Percentiles rank a stretch among this genome's conserved stretches.
These are phyloP conservation scores for Halteria grandinella DNA, from an alignment of 73 alveolate genomes.

Conservation along the genomic window DNA sequence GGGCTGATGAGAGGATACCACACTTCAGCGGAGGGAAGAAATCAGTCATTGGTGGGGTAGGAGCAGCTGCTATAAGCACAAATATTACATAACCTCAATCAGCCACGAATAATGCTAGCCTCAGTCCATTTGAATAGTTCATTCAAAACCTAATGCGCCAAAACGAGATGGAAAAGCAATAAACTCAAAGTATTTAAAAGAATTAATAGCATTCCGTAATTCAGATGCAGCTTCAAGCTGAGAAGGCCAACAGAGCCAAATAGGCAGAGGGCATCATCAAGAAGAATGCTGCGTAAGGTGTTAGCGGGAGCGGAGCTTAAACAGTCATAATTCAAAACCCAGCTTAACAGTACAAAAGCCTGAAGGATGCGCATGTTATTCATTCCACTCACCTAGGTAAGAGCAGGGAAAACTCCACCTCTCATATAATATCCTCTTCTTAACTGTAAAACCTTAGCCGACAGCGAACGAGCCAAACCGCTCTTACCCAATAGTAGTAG, in stretches of 20 bases:
- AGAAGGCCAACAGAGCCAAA: background rate
- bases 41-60: background rate
- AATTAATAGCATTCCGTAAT: background rate
- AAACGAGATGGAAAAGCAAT: conserved; percentile 27
- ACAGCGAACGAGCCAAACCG: too few relatives aligned
- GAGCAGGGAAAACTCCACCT: too few relatives aligned
- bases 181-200: background rate
- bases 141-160: conserved; percentile 21
- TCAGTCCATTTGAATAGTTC: conserved; percentile 42
- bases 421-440: too few relatives aligned
- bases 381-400: too few relatives aligned
- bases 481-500: too few relatives aligned
- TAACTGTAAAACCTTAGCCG: too few relatives aligned
- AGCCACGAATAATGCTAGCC: background rate
- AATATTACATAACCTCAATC: background rate
- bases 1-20: background rate
- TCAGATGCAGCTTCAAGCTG: background rate
- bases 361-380: too few relatives aligned
- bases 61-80: background rate
- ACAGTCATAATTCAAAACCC: too few relatives aligned
- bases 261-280: conserved; percentile 15
- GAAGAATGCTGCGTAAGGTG: conserved; percentile 2
- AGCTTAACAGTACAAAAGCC: too few relatives aligned
- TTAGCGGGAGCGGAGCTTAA: too few relatives aligned
- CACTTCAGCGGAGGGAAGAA: background rate